Base-by-base conservation (phyloP, 495 filamentous ascomycete species). In the Tuber indicum region DNA sequence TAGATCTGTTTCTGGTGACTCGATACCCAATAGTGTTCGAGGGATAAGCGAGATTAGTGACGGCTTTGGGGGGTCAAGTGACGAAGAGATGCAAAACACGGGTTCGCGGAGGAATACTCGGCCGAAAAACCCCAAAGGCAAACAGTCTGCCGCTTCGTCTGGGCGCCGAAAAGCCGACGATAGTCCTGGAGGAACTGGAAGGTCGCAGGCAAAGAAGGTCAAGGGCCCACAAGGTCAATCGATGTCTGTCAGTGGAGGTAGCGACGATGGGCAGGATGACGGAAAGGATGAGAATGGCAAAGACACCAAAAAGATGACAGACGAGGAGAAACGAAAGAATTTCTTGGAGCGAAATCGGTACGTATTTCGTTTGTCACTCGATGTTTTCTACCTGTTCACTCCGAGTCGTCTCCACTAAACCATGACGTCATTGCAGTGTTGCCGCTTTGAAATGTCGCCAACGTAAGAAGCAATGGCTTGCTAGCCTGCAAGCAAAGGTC, bases 391-490 rank as follows among this genome's bases (percentile, higher is more conserved):
- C 58, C 8, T 32, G 16, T 79, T 66, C 39, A 0, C 23, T n/a
- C 41, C 74, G 58, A 36, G 21, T n/a, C n/a, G 49, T 70, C n/a
- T 49, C 7, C 52, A 69, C 58, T 81, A 43, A 79, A 46, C n/a
- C 36, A 70, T 75, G 74, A 76, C 44, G 73, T 74, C 62, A 46
- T 72, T 75, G 14, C 79, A 98, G 96, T 84, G 93, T 99, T 79
- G 96, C 96, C 52, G 96, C 96, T 41, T 87, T 99, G 72, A 99
- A 99, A 84, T 99, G 96, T 86, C 91, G 96, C 75, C 96, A 99
- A 84, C 91, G 96, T 9, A 99, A 99, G 88, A 99, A 99, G 87
- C 96, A 98, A 84, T 99, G 96, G 96, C 90, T 99, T 70, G 92
- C 93, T 23, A 99, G 97, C 83, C 88, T 99, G 3, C 96, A 99